Evolutionary conservation across 2,329 filamentous ascomycete species (phyloP).

Genomic region (Penicillium psychrosexuale): DNA sequence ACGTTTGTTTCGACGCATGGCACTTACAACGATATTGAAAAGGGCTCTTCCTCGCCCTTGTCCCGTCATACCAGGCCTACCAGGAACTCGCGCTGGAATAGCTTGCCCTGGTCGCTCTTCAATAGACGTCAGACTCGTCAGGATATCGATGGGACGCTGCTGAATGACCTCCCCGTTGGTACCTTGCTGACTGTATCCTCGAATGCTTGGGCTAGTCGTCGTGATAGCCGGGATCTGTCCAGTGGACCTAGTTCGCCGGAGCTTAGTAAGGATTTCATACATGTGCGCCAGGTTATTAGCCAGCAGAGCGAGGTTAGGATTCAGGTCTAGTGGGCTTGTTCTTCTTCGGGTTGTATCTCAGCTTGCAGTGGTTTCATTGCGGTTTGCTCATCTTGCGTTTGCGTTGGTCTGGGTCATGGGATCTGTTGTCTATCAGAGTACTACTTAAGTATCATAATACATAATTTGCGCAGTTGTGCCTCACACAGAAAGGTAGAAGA

Average conservation of each 20-base stretch:
- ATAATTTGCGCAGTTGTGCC: not conserved
- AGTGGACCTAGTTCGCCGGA: constrained; percentile 4
- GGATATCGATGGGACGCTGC: constrained; percentile 9
- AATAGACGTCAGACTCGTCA: constrained; percentile 6
- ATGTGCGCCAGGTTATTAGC: constrained; percentile 34
- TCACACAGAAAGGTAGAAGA: too few species aligned
- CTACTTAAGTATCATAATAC: not conserved
- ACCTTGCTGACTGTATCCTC: constrained; percentile 27
- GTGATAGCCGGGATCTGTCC: constrained; percentile 23
- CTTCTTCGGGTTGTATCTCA: not conserved
- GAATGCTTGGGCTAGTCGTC: constrained; percentile 34
- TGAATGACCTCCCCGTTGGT: constrained; percentile 16
- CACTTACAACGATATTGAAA: constrained; percentile 24
- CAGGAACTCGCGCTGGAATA: constrained; percentile 11
- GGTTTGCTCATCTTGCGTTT: not conserved
- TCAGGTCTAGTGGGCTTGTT: constrained; percentile 4
- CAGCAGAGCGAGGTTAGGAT: constrained; percentile 31
- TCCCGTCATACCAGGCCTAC: not conserved
- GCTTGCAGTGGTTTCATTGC: not conserved
- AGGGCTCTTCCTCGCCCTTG: constrained; percentile 4
- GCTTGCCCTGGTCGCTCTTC: constrained; percentile 12
- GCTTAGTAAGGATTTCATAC: constrained; percentile 24
- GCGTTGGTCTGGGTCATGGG: not conserved
- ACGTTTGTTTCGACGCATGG: not conserved
- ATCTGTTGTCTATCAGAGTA: not conserved